A percentile compares a stretch with the other conserved stretches of the same genome.
Conservation (phyloP, 2,329 filamentous ascomycete genomes). For the Nannizzia gypsea region DNA sequence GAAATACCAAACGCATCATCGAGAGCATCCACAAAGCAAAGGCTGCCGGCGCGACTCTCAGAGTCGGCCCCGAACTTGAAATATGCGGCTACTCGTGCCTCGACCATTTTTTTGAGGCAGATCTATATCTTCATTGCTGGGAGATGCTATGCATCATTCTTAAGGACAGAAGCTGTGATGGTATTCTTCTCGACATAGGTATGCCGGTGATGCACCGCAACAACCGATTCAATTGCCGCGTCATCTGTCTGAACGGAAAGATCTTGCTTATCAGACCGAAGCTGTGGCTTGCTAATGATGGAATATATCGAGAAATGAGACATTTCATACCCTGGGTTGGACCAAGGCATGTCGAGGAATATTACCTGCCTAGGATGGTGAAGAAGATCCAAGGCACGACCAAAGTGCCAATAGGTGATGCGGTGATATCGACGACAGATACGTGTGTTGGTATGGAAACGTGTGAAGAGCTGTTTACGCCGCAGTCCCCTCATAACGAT, state of each 20-base stretch:
- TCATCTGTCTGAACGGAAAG: slow-evolving; percentile 52
- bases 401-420: slow-evolving; percentile 54
- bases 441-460: slow-evolving; percentile 38
- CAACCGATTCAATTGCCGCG: slow-evolving; percentile 50
- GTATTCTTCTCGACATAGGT: slow-evolving; percentile 40
- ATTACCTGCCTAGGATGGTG: slow-evolving; percentile 49
- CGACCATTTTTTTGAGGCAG: slow-evolving; percentile 23
- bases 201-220: slow-evolving; percentile 47
- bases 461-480: slow-evolving; percentile 50
- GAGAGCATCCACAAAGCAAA: slow-evolving; percentile 50
- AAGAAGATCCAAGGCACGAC: slow-evolving; percentile 42
- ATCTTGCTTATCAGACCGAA: slow-evolving; percentile 58
- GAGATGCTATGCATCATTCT: slow-evolving; percentile 51
- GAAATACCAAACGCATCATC: slow-evolving; percentile 51
- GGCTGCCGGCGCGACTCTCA: slow-evolving; percentile 44
- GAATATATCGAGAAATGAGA: slow-evolving; percentile 39
- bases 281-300: slow-evolving; percentile 56
- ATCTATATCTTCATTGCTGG: slow-evolving; percentile 46
- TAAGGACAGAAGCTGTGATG: slow-evolving; percentile 44
- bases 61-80: slow-evolving; percentile 40
- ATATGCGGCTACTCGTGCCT: slow-evolving; percentile 15
- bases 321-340: slow-evolving; percentile 52
- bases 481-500: slow-evolving; percentile 41
- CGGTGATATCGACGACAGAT: slow-evolving; percentile 48
- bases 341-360: slow-evolving; percentile 43